Percentiles rank a stretch among this genome's conserved stretches.
Conservation (phyloP, 192 early-diverging fungal genomes). For the Mortierella antarctica region DNA sequence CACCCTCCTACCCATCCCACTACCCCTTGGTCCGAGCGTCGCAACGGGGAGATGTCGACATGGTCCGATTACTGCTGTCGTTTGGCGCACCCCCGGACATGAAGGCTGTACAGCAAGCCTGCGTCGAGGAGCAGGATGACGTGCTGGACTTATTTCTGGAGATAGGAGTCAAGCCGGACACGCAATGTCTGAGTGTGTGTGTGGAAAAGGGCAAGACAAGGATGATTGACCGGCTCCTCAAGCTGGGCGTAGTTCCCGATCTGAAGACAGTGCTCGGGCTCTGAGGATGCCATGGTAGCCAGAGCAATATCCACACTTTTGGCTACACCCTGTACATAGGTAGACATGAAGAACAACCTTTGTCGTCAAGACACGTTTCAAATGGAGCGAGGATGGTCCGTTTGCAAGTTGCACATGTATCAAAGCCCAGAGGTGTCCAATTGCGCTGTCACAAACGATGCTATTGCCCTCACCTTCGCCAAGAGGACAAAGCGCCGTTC, state of each 20-base stretch:
- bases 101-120: constrained; percentile 39
- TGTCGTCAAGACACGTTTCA: too few relatives aligned
- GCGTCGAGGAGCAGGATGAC: constrained; percentile 39
- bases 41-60: constrained; percentile 38
- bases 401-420: too few relatives aligned
- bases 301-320: too few relatives aligned
- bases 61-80: constrained; percentile 29
- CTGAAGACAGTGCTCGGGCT: constrained; percentile 40
- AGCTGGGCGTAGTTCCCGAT: constrained; percentile 41
- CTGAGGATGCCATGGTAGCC: background rate
- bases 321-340: too few relatives aligned
- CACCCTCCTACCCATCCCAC: constrained; percentile 21
- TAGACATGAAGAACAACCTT: too few relatives aligned
- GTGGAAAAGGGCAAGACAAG: constrained; percentile 41
- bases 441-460: too few relatives aligned
- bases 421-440: too few relatives aligned
- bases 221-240: constrained; percentile 45
- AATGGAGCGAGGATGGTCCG: too few relatives aligned
- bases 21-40: constrained; percentile 40
- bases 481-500: too few relatives aligned
- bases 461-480: too few relatives aligned
- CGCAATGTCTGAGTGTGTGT: constrained; percentile 31
- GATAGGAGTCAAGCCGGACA: constrained; percentile 34
- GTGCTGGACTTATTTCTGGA: constrained; percentile 43
- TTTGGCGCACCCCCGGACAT: constrained; percentile 33